Conservation (phyloP, 2,329 filamentous ascomycete genomes). For the Zasmidium citrigriseum region DNA sequence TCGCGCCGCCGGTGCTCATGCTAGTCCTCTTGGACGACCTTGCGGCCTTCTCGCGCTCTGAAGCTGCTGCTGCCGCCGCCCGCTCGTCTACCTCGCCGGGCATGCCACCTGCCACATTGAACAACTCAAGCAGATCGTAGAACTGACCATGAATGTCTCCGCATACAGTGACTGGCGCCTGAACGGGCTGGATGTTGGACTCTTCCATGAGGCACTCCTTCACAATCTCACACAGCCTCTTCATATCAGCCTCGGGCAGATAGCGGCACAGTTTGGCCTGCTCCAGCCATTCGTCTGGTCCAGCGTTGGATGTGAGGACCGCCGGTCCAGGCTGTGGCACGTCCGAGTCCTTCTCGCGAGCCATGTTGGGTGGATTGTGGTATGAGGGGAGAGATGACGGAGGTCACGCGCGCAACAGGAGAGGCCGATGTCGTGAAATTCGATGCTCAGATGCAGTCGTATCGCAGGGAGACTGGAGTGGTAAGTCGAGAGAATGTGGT, state of each 20-base stretch:
- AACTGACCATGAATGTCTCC: slow-evolving; percentile 99
- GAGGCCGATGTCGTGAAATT: no score
- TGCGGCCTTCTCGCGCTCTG: slow-evolving; percentile 17
- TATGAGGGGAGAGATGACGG: slow-evolving; percentile 1
- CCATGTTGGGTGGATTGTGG: slow-evolving; percentile 39
- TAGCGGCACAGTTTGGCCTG: slow-evolving; percentile 98
- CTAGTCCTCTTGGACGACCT: slow-evolving; percentile 20
- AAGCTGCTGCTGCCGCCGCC: slow-evolving; percentile 25
- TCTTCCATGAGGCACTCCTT: slow-evolving; percentile 99
- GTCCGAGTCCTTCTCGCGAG: slow-evolving; percentile 50
- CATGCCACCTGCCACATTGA: slow-evolving; percentile 95
- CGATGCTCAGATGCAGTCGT: no score
- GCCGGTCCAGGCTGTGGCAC: slow-evolving; percentile 91
- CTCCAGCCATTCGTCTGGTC: slow-evolving; percentile 93
- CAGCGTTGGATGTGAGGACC: slow-evolving; percentile 77
- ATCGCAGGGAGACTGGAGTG: no score
- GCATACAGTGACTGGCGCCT: slow-evolving; percentile 93
- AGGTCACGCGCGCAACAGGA: slow-evolving; percentile 21
- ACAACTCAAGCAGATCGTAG: slow-evolving; percentile 95
- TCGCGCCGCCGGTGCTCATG: slow-evolving; percentile 21
- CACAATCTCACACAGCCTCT: slow-evolving; percentile 96
- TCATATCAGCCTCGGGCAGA: slow-evolving; percentile 94
- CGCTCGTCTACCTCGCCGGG: slow-evolving; percentile 65
- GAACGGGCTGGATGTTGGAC: slow-evolving; percentile 98
- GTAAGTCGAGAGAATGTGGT: no score